phyloP scores from a whole-genome alignment of 2,329 filamentous ascomycete species.

The Penicillium sclerotigenum region DNA sequence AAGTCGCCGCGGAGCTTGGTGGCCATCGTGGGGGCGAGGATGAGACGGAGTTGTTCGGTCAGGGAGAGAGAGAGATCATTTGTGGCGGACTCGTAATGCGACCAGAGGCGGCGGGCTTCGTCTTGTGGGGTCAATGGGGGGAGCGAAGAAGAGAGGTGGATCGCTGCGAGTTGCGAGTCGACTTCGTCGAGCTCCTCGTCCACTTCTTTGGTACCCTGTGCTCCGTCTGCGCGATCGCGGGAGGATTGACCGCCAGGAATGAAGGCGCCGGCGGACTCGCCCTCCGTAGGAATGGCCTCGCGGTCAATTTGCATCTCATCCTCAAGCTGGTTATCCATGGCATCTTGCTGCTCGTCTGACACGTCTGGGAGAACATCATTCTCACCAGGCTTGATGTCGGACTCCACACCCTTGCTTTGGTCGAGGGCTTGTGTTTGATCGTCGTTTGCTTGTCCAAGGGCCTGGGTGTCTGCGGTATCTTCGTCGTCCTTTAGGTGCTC shows the following conservation, averaged over 20 bases:
- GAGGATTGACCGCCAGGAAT: constrained; percentile 49
- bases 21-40: constrained; percentile 88
- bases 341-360: constrained; percentile 39
- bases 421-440: constrained; percentile 85
- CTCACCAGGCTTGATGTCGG: constrained; percentile 55
- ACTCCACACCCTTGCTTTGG: constrained; percentile 81
- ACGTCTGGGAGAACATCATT: constrained; percentile 57
- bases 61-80: constrained; percentile 82
- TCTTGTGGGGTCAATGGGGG: constrained; percentile 47
- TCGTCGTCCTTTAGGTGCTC: constrained; percentile 88
- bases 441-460: constrained; percentile 80
- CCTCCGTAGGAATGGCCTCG: constrained; percentile 35
- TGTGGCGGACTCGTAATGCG: constrained; percentile 76
- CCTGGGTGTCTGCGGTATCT: constrained; percentile 79
- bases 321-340: constrained; percentile 48
- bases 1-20: constrained; percentile 96
- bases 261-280: constrained; percentile 49
- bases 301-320: constrained; percentile 44
- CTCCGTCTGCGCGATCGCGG: constrained; percentile 26
- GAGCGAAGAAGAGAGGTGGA: constrained; percentile 61
- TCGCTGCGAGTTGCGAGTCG: constrained; percentile 62
- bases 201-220: constrained; percentile 42
- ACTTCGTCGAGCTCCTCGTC: constrained; percentile 48
- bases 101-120: constrained; percentile 74
- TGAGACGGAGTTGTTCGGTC: constrained; percentile 91